Evolutionary conservation across 148 eudicot species (phyloP).

Genomic region (Heliosperma pusillum): DNA sequence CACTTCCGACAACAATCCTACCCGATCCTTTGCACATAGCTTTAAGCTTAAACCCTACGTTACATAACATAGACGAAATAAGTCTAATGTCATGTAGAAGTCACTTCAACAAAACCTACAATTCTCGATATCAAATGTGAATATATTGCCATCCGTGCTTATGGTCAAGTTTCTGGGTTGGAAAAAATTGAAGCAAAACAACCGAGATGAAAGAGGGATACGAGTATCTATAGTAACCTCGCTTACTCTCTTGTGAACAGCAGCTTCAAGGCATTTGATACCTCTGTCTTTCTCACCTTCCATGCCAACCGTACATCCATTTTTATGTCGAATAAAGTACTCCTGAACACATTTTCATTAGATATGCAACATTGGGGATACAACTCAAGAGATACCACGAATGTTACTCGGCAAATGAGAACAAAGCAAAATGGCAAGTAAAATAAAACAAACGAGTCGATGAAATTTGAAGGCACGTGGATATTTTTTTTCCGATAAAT

Average conservation of each 20-base stretch:
- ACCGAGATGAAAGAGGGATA: too few relatives aligned
- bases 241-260: constrained; percentile 60
- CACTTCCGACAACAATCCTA: constrained; percentile 59
- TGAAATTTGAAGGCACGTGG: not conserved
- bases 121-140: too few relatives aligned
- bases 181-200: too few relatives aligned
- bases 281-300: constrained; percentile 71
- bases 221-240: constrained; percentile 40
- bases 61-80: not conserved
- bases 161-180: too few relatives aligned
- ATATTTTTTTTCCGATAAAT: not conserved
- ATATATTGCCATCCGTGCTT: too few relatives aligned
- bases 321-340: constrained; percentile 66
- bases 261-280: constrained; percentile 79
- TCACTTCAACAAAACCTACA: not conserved
- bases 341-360: constrained; percentile 46
- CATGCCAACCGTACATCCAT: constrained; percentile 56
- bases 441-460: too few relatives aligned
- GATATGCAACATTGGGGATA: not conserved
- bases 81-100: not conserved
- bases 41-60: constrained; percentile 58
- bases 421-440: constrained; percentile 4
- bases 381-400: not conserved
- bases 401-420: constrained; percentile 2
- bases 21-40: constrained; percentile 61